Evolutionary conservation across 768 basidiomycete species (phyloP).

Genomic region (Suillus spraguei): DNA sequence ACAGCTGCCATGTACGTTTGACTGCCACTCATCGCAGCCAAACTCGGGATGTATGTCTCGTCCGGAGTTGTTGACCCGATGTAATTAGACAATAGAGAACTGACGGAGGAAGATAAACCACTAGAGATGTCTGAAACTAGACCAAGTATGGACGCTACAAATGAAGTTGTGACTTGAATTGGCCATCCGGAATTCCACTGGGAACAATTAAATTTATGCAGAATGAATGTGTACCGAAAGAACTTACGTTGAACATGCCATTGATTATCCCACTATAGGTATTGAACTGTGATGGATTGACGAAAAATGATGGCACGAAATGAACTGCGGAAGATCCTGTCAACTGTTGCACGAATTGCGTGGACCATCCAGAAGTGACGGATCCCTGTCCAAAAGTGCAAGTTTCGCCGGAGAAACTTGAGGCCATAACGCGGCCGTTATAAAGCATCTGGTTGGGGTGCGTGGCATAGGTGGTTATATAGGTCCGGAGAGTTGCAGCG

Average conservation of each 20-base stretch:
- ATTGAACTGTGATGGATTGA: constrained; percentile 51
- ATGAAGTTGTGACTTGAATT: constrained; percentile 47
- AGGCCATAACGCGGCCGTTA: constrained; percentile 54
- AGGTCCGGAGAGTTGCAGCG: constrained; percentile 51
- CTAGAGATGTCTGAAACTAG: constrained; percentile 20
- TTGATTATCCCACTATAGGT: constrained; percentile 51
- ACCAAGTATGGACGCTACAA: constrained; percentile 15
- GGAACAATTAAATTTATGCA: constrained; percentile 14
- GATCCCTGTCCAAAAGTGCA: constrained; percentile 66
- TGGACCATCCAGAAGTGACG: constrained; percentile 56
- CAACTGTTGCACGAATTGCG: constrained; percentile 51
- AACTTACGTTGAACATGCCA: constrained; percentile 60
- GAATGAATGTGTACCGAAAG: constrained; percentile 4
- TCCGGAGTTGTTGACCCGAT: constrained; percentile 58
- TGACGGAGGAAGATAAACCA: constrained; percentile 20
- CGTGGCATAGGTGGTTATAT: constrained; percentile 52
- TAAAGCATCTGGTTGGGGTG: constrained; percentile 63
- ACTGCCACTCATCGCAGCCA: constrained; percentile 32
- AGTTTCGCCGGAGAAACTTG: constrained; percentile 71
- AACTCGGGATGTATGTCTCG: constrained; percentile 50
- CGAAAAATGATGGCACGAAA: constrained; percentile 75
- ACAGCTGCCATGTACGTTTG: constrained; percentile 53
- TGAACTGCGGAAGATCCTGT: constrained; percentile 48
- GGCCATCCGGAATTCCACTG: constrained; percentile 88
- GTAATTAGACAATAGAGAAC: constrained; percentile 35